Percentiles rank a stretch among this genome's conserved stretches.
Evolutionary conservation across 1,284 basidiomycete species (phyloP).

Genomic region (Omphalotus olearius): DNA sequence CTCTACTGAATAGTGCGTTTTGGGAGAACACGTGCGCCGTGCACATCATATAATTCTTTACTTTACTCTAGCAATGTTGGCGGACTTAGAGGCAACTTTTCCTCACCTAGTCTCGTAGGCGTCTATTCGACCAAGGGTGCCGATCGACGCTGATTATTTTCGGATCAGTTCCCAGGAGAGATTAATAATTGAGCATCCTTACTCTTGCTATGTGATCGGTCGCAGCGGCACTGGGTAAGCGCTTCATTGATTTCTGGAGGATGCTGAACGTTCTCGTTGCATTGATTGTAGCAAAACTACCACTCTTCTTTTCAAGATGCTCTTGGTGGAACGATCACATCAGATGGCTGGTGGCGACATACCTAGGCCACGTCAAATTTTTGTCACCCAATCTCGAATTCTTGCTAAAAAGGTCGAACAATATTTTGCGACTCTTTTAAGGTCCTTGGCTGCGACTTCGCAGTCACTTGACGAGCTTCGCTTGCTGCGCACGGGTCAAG

Average conservation of each 20-base stretch:
- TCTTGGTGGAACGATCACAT: slow-evolving; percentile 55
- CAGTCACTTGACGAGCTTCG: slow-evolving; percentile 38
- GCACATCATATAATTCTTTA: slow-evolving; percentile 13
- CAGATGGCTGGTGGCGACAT: slow-evolving; percentile 28
- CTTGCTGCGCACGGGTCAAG: slow-evolving; percentile 18
- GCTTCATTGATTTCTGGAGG: background rate
- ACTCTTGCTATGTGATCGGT: slow-evolving; percentile 66
- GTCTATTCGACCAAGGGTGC: background rate
- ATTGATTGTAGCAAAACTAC: slow-evolving; percentile 58
- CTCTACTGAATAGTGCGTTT: slow-evolving; percentile 46
- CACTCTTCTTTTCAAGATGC: slow-evolving; percentile 72
- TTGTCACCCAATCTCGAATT: slow-evolving; percentile 66
- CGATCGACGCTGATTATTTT: background rate
- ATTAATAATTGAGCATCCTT: slow-evolving; percentile 54
- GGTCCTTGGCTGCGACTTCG: slow-evolving; percentile 39
- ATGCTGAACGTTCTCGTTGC: slow-evolving; percentile 7
- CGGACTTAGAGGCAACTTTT: slow-evolving; percentile 48
- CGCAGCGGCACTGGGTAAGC: slow-evolving; percentile 70
- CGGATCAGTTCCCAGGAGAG: slow-evolving; percentile 48
- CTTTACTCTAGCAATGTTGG: slow-evolving; percentile 24
- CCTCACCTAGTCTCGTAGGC: slow-evolving; percentile 32
- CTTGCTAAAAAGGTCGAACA: slow-evolving; percentile 64
- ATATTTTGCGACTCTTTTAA: slow-evolving; percentile 52
- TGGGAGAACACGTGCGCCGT: background rate
- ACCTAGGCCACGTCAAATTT: slow-evolving; percentile 56